Conservation (phyloP, 495 filamentous ascomycete species). For the Hypomontagnella monticulosa region DNA sequence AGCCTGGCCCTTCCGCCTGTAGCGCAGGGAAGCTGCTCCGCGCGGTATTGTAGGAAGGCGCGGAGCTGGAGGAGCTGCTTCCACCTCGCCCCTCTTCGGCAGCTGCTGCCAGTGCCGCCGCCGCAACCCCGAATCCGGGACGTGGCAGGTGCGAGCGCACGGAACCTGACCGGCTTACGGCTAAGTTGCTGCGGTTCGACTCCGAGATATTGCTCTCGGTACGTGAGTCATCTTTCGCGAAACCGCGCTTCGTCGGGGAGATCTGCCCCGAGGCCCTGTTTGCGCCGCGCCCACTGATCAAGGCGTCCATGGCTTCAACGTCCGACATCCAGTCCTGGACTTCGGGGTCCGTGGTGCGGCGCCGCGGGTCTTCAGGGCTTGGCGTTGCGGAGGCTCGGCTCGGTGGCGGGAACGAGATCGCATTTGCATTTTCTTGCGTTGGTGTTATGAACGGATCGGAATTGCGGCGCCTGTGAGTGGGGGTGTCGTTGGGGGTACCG, state of each 20-base stretch:
- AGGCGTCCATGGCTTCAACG: slow-evolving; percentile 64
- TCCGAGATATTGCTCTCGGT: slow-evolving; percentile 56
- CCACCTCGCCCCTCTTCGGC: slow-evolving; percentile 43
- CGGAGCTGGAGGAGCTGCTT: slow-evolving; percentile 49
- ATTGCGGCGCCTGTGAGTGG: slow-evolving; percentile 36
- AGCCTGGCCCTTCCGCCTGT: slow-evolving; percentile 71
- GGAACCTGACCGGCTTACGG: slow-evolving; percentile 46
- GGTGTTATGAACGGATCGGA: slow-evolving; percentile 59
- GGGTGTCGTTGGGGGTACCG: slow-evolving; percentile 35
- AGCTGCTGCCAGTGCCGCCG: slow-evolving; percentile 34
- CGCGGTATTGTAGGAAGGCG: slow-evolving; percentile 76
- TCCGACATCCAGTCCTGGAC: slow-evolving; percentile 70
- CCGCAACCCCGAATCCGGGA: slow-evolving; percentile 35
- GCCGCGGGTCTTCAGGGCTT: slow-evolving; percentile 42
- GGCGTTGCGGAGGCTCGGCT: slow-evolving; percentile 40
- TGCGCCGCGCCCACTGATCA: slow-evolving; percentile 45
- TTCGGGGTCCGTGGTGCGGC: slow-evolving; percentile 56
- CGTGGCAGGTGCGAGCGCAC: slow-evolving; percentile 35
- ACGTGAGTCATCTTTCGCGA: slow-evolving; percentile 43
- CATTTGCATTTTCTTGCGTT: slow-evolving; percentile 27
- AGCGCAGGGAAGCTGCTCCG: slow-evolving; percentile 67
- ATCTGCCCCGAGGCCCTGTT: slow-evolving; percentile 6
- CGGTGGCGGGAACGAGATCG: slow-evolving; percentile 39
- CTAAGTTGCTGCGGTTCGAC: slow-evolving; percentile 46
- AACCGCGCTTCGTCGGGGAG: slow-evolving; percentile 27